phyloP scores from a whole-genome alignment of 129 eudicot species.

The Chrysanthemum seticuspe region DNA sequence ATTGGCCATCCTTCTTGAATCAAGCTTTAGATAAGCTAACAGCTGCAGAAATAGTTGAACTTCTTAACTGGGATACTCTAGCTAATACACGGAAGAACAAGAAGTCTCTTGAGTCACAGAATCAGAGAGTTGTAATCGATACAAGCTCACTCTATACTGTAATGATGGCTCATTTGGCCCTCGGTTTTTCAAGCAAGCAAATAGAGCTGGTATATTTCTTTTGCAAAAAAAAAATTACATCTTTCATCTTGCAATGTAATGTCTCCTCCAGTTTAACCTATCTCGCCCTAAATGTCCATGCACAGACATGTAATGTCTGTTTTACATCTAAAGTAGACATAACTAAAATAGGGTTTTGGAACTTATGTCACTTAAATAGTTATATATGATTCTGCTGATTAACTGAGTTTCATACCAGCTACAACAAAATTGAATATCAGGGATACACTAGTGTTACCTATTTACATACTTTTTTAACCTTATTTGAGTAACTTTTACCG shows the following conservation, averaged over 20 bases:
- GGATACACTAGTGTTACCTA: no score
- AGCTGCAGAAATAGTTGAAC: slow-evolving; percentile 90
- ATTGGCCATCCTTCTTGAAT: slow-evolving; percentile 82
- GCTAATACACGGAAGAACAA: slow-evolving; percentile 71
- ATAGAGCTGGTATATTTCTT: slow-evolving; percentile 73
- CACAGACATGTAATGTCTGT: neutral
- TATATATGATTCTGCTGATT: no score
- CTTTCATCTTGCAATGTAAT: slow-evolving; percentile 15
- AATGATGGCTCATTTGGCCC: slow-evolving; percentile 83
- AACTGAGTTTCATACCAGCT: no score
- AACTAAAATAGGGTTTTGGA: neutral
- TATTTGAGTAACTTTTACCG: no score
- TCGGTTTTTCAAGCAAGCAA: slow-evolving; percentile 90
- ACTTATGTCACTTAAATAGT: no score
- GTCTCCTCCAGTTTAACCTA: no score
- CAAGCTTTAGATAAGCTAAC: slow-evolving; percentile 77
- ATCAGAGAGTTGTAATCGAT: slow-evolving; percentile 81
- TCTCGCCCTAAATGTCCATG: no score
- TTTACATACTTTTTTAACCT: no score
- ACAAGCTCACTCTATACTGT: slow-evolving; percentile 70
- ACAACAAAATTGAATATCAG: no score
- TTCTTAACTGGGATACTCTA: slow-evolving; percentile 82
- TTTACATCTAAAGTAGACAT: neutral
- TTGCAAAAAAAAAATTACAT: slow-evolving; percentile 9
- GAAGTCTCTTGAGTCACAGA: slow-evolving; percentile 86